phyloP scores from a whole-genome alignment of 1,284 basidiomycete genomes.

The Moniliella sp. region DNA sequence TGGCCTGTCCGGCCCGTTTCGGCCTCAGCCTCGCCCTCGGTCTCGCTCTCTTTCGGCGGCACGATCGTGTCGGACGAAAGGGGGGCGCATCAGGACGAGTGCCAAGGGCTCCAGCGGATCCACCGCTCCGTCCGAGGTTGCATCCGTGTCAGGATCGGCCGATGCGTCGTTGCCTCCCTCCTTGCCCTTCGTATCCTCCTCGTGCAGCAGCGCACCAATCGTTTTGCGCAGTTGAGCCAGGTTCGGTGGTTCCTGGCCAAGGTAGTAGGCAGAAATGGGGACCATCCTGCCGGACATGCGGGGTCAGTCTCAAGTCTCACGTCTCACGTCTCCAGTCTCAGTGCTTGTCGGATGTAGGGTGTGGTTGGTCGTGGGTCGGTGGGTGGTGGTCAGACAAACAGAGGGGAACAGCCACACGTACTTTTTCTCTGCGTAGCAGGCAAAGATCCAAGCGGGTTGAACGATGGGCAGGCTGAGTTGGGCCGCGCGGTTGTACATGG shows the following conservation, averaged over 20 bases:
- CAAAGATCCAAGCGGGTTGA: conserved; percentile 31
- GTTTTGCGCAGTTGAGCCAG: conserved; percentile 9
- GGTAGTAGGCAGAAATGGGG: conserved; percentile 22
- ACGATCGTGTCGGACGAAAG: too few species aligned
- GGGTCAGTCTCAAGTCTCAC: background rate
- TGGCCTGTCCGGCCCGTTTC: too few species aligned
- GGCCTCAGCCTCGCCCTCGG: too few species aligned
- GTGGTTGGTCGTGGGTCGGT: background rate
- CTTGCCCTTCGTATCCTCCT: too few species aligned
- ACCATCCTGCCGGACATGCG: conserved; percentile 14
- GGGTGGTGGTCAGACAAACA: too few species aligned
- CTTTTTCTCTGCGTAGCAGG: conserved; percentile 23
- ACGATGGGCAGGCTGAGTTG: conserved; percentile 30
- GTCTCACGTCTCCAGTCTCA: background rate
- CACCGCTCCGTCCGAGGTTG: too few species aligned
- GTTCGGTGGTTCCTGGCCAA: conserved; percentile 28
- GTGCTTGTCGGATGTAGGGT: background rate
- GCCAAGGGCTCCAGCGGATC: too few species aligned
- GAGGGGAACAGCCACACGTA: conserved; percentile 3
- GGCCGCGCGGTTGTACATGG: conserved; percentile 19
- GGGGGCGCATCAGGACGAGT: too few species aligned
- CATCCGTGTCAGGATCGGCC: too few species aligned
- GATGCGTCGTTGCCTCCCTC: too few species aligned
- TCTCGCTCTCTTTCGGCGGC: too few species aligned
- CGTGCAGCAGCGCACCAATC: too few species aligned